phyloP scores from a whole-genome alignment of 495 filamentous ascomycete species.

The Halenospora varia region DNA sequence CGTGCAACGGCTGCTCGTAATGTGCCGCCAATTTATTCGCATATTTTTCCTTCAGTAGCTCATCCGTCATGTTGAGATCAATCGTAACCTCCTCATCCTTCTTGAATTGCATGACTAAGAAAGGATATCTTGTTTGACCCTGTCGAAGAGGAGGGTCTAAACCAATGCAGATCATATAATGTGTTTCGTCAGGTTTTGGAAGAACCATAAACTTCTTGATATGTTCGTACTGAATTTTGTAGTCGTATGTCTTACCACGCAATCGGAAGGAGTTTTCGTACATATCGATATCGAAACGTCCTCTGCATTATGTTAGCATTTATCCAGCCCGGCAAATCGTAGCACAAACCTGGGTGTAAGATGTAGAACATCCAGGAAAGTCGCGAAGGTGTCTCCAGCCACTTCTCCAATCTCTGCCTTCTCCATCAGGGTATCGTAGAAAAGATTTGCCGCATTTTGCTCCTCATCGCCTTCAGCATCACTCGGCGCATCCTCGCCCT shows the following conservation, averaged over 20 bases:
- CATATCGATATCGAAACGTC: constrained; percentile 99
- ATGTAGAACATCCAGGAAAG: constrained; percentile 95
- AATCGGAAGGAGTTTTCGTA: constrained; percentile 97
- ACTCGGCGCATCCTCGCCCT: constrained; percentile 64
- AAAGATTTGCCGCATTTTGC: constrained; percentile 89
- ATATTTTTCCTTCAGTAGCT: constrained; percentile 76
- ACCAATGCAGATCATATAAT: constrained; percentile 91
- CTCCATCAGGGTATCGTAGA: constrained; percentile 96
- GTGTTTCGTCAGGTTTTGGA: constrained; percentile 94
- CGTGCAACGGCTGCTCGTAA: constrained; percentile 88
- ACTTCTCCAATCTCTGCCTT: constrained; percentile 99
- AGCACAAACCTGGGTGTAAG: constrained; percentile 89
- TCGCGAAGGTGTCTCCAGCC: constrained; percentile 94
- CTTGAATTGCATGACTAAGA: constrained; percentile 99
- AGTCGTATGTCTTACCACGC: constrained; percentile 98
- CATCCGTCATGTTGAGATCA: constrained; percentile 96
- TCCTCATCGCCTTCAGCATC: constrained; percentile 71
- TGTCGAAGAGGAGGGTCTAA: constrained; percentile 95
- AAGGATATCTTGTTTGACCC: constrained; percentile 97
- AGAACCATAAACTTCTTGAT: constrained; percentile 99
- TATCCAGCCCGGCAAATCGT: too few species aligned
- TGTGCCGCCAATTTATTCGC: constrained; percentile 79
- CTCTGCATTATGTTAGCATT: constrained; percentile 55
- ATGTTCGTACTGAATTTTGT: constrained; percentile 96
- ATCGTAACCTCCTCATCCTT: constrained; percentile 95